Evolutionary conservation across 805 yeast species (phyloP).

Genomic region (Candida yuanshanica): DNA sequence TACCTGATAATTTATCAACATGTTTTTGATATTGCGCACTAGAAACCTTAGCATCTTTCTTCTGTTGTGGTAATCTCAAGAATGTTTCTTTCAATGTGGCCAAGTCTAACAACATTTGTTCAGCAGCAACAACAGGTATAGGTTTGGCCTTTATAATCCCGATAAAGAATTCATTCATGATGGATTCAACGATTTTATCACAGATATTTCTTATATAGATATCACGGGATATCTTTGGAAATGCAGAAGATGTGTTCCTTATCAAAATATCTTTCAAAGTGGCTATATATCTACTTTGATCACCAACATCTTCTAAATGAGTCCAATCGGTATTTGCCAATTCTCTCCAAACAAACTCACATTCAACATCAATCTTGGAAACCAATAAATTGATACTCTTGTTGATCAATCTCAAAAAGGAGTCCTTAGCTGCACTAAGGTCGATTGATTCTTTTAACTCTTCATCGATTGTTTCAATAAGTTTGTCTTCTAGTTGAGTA

Average conservation of each 20-base stretch:
- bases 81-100: slow-evolving; percentile 56
- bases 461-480: slow-evolving; percentile 37
- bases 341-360: slow-evolving; percentile 77
- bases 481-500: slow-evolving; percentile 65
- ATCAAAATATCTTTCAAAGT: slow-evolving; percentile 47
- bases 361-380: slow-evolving; percentile 51
- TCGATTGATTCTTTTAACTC: slow-evolving; percentile 35
- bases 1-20: slow-evolving; percentile 35
- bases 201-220: slow-evolving; percentile 67
- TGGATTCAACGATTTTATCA: slow-evolving; percentile 67
- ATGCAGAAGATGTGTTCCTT: slow-evolving; percentile 40
- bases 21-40: slow-evolving; percentile 33
- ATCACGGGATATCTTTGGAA: slow-evolving; percentile 60
- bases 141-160: slow-evolving; percentile 63
- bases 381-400: slow-evolving; percentile 51
- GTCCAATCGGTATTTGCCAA: slow-evolving; percentile 76
- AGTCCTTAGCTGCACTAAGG: slow-evolving; percentile 52
- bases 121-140: slow-evolving; percentile 61
- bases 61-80: slow-evolving; percentile 17
- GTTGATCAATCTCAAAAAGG: slow-evolving; percentile 53
- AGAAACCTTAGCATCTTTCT: slow-evolving; percentile 10
- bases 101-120: slow-evolving; percentile 74
- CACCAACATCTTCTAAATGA: slow-evolving; percentile 55
- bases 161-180: slow-evolving; percentile 49
- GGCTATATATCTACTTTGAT: slow-evolving; percentile 62